phyloP scores from a whole-genome alignment of 1,139 yeast species.

The Suhomyces ambrosiae region DNA sequence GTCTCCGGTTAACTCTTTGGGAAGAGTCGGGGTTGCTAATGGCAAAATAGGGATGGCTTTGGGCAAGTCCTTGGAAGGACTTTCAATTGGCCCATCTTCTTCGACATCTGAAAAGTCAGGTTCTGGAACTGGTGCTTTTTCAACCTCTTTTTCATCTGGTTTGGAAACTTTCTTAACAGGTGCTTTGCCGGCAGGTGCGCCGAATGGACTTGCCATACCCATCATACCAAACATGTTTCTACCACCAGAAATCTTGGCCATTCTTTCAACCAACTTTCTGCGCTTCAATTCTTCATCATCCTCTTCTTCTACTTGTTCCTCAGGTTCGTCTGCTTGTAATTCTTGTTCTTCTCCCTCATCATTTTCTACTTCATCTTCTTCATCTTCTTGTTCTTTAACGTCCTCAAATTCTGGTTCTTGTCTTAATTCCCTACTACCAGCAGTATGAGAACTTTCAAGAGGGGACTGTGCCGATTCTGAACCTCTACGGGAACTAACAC shows the following conservation, averaged over 20 bases:
- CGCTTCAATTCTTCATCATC: conserved; percentile 82
- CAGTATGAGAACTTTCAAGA: conserved; percentile 9
- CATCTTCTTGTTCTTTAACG: conserved; percentile 5
- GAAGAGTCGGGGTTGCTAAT: conserved; percentile 26
- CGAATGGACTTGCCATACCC: conserved; percentile 63
- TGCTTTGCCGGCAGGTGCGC: conserved; percentile 39
- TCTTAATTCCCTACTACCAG: conserved; percentile 3
- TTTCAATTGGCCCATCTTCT: neutral
- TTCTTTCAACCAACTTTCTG: conserved; percentile 81
- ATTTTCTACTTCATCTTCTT: conserved; percentile 1
- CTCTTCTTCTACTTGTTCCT: conserved; percentile 27
- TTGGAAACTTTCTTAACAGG: conserved; percentile 19
- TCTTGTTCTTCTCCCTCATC: conserved; percentile 6
- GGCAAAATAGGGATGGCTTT: conserved; percentile 56
- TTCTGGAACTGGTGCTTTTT: conserved; percentile 15
- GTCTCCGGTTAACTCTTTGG: conserved; percentile 11
- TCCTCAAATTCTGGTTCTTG: conserved; percentile 5
- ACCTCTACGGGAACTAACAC: conserved; percentile 5
- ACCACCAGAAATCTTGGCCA: conserved; percentile 95
- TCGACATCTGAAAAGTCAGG: neutral
- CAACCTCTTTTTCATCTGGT: conserved; percentile 13
- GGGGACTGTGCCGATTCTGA: conserved; percentile 3
- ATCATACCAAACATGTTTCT: conserved; percentile 87
- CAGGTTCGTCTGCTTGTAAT: conserved; percentile 3
- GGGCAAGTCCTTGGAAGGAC: conserved; percentile 14